Evolutionary conservation across 2,329 filamentous ascomycete genomes (phyloP), one percentile per base, ranked within the genome.

Genomic region (Cladosporium sp.): DNA sequence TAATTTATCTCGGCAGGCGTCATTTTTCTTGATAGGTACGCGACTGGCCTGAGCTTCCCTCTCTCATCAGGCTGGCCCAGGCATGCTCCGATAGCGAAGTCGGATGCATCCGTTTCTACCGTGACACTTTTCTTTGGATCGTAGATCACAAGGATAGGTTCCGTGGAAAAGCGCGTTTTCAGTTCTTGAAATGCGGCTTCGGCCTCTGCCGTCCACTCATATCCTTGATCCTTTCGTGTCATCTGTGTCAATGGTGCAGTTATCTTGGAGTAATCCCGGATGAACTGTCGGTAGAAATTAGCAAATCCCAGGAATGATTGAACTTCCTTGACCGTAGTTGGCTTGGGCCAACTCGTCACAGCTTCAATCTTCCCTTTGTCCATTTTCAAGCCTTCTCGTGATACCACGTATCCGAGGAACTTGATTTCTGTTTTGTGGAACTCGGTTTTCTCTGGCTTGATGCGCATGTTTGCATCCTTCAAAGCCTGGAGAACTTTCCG

Each of bases 361-460:
- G 15, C 27, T 30, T 30, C 20, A n/a, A 36, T 42, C 22, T 39
- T 50, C 27, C 47, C 32, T 15, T 20, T 30, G 36, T 56, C 54
- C 43, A 62, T 59, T 39, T 58, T 37, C 22, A 61, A 53, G 48
- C 55, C 34, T 49, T 61, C 38, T 58, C 57, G 24, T 37, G 50
- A 34, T 61, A 58, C 42, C 18, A 61, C 57, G 34, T 61, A 56
- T 3, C 61, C 57, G 11, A 63, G 56, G 48, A 54, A 64, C 34
- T 60, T 54, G 2, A 66, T 50, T 53, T 64, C 56, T 37, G 62
- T 57, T 7, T 61, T 47, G 39, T 64, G 43, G 36, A 66, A 68
- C 2, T 54, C 43, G 40, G 57, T 65, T 37, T 67, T 67, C 8
- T 52, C 45, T 24, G 53, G 29, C 29, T 61, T 45, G 6, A 49